These are phyloP conservation scores for Tausonia pullulans DNA, from an alignment of 1,284 basidiomycete species.

Conservation along the genomic window DNA sequence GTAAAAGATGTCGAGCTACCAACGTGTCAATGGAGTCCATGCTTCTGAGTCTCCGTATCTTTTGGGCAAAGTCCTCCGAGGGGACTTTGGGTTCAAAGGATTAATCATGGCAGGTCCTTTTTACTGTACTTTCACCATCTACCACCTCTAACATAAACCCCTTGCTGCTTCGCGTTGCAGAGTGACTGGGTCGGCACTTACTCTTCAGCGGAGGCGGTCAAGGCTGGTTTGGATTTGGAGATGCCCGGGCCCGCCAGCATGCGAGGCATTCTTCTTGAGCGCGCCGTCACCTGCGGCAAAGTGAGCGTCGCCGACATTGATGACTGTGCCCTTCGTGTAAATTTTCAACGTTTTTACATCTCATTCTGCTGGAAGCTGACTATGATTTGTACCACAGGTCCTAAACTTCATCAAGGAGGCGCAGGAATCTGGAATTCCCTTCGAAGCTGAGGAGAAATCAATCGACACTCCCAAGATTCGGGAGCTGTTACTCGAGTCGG, in stretches of 20 bases:
- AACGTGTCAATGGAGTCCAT: constrained; percentile 54
- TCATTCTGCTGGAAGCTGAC: no score
- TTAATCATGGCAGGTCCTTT: no score
- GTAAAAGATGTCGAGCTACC: no score
- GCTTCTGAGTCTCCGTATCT: constrained; percentile 56
- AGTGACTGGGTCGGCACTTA: constrained; percentile 51
- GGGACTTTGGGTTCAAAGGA: constrained; percentile 33
- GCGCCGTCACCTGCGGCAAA: constrained; percentile 53
- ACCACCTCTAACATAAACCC: no score
- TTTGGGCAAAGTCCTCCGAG: constrained; percentile 14
- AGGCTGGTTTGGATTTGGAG: constrained; percentile 54
- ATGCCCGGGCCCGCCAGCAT: constrained; percentile 28
- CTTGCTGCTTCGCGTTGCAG: no score
- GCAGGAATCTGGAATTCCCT: constrained; percentile 24
- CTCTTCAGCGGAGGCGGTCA: constrained; percentile 47
- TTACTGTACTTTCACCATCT: no score
- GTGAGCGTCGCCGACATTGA: constrained; percentile 52
- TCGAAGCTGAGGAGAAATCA: constrained; percentile 34
- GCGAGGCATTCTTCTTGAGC: constrained; percentile 39
- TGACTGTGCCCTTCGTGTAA: constrained; percentile 50
- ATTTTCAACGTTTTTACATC: no score
- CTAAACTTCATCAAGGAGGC: constrained; percentile 22
- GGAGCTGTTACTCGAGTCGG: constrained; percentile 52
- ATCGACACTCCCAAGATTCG: constrained; percentile 39
- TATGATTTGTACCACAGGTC: no score